These are phyloP conservation scores for Liquidambar formosana DNA, from an alignment of 164 flowering plant genomes.

Conservation along the genomic window DNA sequence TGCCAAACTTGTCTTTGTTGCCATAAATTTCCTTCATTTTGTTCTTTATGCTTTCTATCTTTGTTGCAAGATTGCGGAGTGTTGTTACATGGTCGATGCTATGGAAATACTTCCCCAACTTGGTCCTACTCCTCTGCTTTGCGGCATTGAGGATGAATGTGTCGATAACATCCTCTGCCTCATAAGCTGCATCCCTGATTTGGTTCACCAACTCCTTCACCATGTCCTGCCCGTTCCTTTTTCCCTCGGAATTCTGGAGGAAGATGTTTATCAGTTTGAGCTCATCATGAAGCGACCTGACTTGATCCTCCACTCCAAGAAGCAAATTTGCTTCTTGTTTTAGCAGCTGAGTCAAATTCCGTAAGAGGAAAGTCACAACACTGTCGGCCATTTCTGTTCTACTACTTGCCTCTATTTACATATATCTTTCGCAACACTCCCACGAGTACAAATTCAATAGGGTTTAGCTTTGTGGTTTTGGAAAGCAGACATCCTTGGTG, in stretches of 20 bases:
- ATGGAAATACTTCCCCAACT: neutral
- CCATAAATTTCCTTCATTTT: neutral
- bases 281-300: too few relatives aligned
- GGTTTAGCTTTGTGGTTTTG: too few relatives aligned
- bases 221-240: too few relatives aligned
- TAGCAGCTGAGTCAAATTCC: too few relatives aligned
- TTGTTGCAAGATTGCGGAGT: neutral
- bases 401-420: neutral
- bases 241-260: too few relatives aligned
- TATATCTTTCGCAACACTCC: neutral
- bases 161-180: conserved; percentile 4
- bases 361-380: too few relatives aligned
- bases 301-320: too few relatives aligned
- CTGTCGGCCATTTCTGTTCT: too few relatives aligned
- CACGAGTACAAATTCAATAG: too few relatives aligned
- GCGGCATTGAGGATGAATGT: neutral
- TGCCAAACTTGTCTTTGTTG: neutral
- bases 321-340: too few relatives aligned
- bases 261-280: too few relatives aligned
- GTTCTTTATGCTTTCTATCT: neutral
- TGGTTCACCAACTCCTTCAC: neutral
- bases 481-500: too few relatives aligned
- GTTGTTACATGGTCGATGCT: neutral
- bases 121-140: neutral
- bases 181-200: conserved; percentile 2